Conservation (phyloP, 1,284 basidiomycete species). For the Puccinia brachypodii region DNA sequence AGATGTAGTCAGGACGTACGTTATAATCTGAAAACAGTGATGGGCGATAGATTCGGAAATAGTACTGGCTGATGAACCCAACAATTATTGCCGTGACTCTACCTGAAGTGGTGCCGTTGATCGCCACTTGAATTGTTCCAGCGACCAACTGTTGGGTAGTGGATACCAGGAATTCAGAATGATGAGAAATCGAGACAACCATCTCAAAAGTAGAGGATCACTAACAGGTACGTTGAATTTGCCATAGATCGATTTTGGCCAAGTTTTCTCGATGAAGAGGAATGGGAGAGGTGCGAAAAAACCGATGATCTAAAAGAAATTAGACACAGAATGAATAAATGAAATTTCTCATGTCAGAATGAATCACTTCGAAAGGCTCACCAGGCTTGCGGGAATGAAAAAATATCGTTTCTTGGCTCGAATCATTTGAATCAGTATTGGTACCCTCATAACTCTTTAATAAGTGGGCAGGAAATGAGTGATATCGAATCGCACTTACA, state of each 20-base stretch:
- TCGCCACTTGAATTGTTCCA: constrained; percentile 48
- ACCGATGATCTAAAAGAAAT: constrained; percentile 13
- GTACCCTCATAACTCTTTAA: neutral
- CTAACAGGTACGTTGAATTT: constrained; percentile 44
- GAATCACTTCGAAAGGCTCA: neutral
- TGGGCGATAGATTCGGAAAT: constrained; percentile 36
- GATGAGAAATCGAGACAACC: neutral
- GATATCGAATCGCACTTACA: constrained; percentile 30
- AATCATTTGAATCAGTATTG: neutral
- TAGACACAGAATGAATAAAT: neutral
- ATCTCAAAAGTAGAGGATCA: neutral
- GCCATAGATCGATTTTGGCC: constrained; percentile 19
- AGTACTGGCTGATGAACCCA: constrained; percentile 48
- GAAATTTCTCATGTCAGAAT: neutral
- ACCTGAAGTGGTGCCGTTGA: constrained; percentile 46
- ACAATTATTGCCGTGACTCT: constrained; percentile 38
- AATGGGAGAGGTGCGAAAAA: constrained; percentile 43
- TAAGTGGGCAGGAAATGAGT: too few species aligned
- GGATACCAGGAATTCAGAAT: too few species aligned
- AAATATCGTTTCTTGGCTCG: constrained; percentile 41
- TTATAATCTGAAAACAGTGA: constrained; percentile 42
- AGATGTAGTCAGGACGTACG: neutral
- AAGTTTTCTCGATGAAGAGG: constrained; percentile 22
- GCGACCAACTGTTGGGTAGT: constrained; percentile 28
- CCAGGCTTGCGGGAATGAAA: constrained; percentile 41